Evolutionary conservation across 169 alveolate species (phyloP).

Genomic region (Plasmodium gonderi): DNA sequence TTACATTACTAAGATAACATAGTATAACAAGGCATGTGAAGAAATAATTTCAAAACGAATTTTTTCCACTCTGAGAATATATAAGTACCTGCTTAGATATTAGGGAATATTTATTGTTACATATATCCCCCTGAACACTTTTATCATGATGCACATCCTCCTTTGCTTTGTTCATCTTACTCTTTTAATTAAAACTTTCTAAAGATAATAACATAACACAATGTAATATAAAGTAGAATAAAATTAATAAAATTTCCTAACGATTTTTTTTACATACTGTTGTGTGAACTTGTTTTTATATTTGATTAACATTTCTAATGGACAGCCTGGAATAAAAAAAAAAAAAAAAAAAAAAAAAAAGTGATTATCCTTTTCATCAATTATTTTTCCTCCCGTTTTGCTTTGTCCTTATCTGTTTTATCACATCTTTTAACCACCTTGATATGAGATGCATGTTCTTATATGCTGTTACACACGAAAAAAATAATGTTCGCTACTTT

Average conservation of each 20-base stretch:
- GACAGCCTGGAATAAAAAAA: too few species aligned
- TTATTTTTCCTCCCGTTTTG: not conserved
- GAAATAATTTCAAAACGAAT: too few species aligned
- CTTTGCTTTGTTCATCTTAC: not conserved
- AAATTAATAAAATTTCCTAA: not conserved
- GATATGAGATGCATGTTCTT: not conserved
- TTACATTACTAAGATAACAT: too few species aligned
- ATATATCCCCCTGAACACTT: not conserved
- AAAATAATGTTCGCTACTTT: not conserved
- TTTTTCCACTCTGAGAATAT: too few species aligned
- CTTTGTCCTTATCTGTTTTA: not conserved
- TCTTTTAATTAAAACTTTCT: not conserved
- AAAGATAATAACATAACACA: not conserved
- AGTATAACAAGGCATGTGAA: too few species aligned
- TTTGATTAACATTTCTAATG: too few species aligned
- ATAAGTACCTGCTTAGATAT: constrained; percentile 57
- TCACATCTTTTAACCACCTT: not conserved
- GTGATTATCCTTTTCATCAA: not conserved
- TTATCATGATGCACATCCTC: not conserved
- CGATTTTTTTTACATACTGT: not conserved
- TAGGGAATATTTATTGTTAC: constrained; percentile 42
- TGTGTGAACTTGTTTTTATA: too few species aligned
- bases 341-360: not conserved
- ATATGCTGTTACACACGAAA: too few species aligned
- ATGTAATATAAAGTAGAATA: not conserved